A percentile compares a stretch with the other conserved stretches of the same genome.
phyloP scores from a whole-genome alignment of 2,329 filamentous ascomycete genomes.

The Cytospora paraplurivora region DNA sequence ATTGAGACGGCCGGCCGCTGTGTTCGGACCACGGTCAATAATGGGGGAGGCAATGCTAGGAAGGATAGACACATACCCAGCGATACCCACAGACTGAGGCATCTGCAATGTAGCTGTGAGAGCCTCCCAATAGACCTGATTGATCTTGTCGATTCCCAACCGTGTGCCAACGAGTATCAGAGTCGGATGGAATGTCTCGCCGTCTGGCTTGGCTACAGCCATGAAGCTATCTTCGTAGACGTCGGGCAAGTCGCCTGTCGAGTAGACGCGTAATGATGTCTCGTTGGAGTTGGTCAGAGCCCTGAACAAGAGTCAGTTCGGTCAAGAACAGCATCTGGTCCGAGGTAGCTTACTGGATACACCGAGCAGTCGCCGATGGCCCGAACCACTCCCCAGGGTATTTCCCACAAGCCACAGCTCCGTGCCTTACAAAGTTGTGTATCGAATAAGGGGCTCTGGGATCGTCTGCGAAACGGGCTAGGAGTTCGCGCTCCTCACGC shows the following conservation, averaged over 20 bases:
- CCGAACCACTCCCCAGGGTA: slow-evolving; percentile 98
- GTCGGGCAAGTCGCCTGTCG: slow-evolving; percentile 86
- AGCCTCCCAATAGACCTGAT: slow-evolving; percentile 93
- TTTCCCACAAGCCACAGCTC: slow-evolving; percentile 84
- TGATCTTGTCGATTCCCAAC: slow-evolving; percentile 91
- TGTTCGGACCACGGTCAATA: slow-evolving; percentile 21
- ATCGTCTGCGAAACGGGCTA: slow-evolving; percentile 86
- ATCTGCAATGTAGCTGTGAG: slow-evolving; percentile 82
- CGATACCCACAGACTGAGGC: slow-evolving; percentile 92
- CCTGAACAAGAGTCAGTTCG: slow-evolving; percentile 46
- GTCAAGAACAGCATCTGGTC: neutral
- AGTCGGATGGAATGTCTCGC: slow-evolving; percentile 74
- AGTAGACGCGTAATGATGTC: slow-evolving; percentile 75
- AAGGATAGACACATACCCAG: slow-evolving; percentile 64
- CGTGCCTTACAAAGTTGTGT: slow-evolving; percentile 89
- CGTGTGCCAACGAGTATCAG: slow-evolving; percentile 86
- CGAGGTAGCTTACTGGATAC: slow-evolving; percentile 73
- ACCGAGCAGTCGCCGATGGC: slow-evolving; percentile 91
- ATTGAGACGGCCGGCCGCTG: slow-evolving; percentile 89
- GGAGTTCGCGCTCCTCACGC: slow-evolving; percentile 67
- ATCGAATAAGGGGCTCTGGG: slow-evolving; percentile 88
- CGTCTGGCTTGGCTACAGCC: slow-evolving; percentile 70
- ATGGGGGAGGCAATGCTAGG: neutral
- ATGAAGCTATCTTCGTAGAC: slow-evolving; percentile 91
- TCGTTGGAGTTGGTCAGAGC: slow-evolving; percentile 71